Conservation (phyloP, 1,139 yeast genomes). For the Arxiozyma telluris region DNA sequence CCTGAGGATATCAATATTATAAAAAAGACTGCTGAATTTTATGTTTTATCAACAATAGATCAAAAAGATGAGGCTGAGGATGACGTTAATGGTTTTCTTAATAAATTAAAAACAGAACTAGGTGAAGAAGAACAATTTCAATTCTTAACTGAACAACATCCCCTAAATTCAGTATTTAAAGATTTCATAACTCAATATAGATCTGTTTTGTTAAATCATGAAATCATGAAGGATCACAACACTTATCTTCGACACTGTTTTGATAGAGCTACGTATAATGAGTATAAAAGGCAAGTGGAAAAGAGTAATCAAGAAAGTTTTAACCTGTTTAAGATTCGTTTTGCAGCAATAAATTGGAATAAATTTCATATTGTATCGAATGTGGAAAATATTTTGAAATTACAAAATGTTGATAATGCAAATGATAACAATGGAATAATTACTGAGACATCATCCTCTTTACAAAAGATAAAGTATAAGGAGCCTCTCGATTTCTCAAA, state of each 20-base stretch:
- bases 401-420: not conserved
- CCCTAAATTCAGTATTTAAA: conserved; percentile 48
- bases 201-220: conserved; percentile 7
- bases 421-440: not conserved
- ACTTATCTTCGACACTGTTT: conserved; percentile 38
- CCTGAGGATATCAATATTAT: conserved; percentile 58
- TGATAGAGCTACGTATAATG: conserved; percentile 48
- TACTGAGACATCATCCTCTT: not conserved
- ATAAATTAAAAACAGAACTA: conserved; percentile 34
- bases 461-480: not conserved
- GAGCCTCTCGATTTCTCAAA: conserved; percentile 8
- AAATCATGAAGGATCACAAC: conserved; percentile 12
- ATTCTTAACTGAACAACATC: conserved; percentile 54
- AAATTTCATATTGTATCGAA: conserved; percentile 38
- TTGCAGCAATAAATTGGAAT: conserved; percentile 82
- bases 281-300: conserved; percentile 34
- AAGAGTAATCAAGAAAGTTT: conserved; percentile 24
- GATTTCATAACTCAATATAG: conserved; percentile 51
- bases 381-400: not conserved
- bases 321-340: conserved; percentile 41
- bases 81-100: conserved; percentile 38
- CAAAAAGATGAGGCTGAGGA: conserved; percentile 17
- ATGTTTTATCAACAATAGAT: conserved; percentile 30
- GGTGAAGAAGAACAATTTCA: conserved; percentile 50
- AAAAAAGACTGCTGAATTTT: conserved; percentile 63